Percentiles rank a stretch among this genome's conserved stretches.
Conservation (phyloP, 2,329 filamentous ascomycete genomes). For the Curvularia sp. region DNA sequence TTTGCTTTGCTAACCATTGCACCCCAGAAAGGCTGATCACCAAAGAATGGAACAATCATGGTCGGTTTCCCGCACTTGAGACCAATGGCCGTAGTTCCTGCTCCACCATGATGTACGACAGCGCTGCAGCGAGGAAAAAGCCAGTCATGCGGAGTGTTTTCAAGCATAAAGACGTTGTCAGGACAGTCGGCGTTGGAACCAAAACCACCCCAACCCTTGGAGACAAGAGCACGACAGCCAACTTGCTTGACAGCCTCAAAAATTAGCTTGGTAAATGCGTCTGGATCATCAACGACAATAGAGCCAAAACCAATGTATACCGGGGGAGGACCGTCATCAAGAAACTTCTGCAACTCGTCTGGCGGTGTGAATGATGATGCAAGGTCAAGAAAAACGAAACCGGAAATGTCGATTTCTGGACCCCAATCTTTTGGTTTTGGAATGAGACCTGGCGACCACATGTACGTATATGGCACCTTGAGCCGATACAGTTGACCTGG, state of each 20-base stretch:
- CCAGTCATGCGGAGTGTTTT: conserved; percentile 79
- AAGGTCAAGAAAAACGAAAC: conserved; percentile 78
- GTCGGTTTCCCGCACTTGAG: conserved; percentile 74
- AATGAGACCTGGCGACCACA: conserved; percentile 68
- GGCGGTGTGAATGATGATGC: conserved; percentile 68
- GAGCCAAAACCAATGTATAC: conserved; percentile 80
- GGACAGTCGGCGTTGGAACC: conserved; percentile 60
- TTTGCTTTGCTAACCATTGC: conserved; percentile 68
- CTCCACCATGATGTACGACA: conserved; percentile 78
- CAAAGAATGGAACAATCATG: conserved; percentile 81
- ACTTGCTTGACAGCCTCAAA: conserved; percentile 70
- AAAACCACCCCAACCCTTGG: conserved; percentile 77
- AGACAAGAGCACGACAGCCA: conserved; percentile 74
- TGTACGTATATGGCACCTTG: conserved; percentile 77
- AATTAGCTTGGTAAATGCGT: conserved; percentile 72
- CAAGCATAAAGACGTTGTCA: conserved; percentile 73
- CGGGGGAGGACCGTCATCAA: conserved; percentile 58
- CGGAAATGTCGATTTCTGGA: conserved; percentile 73
- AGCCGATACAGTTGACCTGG: conserved; percentile 75
- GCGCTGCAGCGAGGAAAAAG: conserved; percentile 71
- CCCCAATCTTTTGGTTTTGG: conserved; percentile 74
- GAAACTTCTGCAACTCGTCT: conserved; percentile 55
- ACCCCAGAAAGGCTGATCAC: conserved; percentile 82
- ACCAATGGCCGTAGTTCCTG: conserved; percentile 77
- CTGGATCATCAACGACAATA: conserved; percentile 76